Conservation (phyloP, 805 yeast species). For the Wickerhamiella azymoides region DNA sequence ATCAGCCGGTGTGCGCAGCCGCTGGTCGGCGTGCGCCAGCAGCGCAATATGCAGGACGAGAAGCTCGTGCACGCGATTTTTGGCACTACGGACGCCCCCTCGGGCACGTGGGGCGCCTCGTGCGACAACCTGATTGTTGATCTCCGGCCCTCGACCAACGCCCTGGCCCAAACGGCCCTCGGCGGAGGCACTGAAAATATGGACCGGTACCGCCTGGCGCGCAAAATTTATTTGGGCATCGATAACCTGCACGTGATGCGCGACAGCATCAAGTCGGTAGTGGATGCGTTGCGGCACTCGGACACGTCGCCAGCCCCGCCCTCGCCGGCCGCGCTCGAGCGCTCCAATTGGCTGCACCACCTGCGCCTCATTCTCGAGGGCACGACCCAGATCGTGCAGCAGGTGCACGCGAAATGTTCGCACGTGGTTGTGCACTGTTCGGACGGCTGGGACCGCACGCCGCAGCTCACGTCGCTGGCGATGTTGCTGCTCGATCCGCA, state of each 20-base stretch:
- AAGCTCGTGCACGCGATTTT: conserved; percentile 63
- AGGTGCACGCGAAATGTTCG: conserved; percentile 69
- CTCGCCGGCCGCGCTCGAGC: conserved; percentile 42
- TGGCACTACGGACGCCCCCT: conserved; percentile 33
- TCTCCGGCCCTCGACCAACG: conserved; percentile 85
- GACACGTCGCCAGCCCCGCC: conserved; percentile 43
- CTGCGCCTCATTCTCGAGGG: conserved; percentile 55
- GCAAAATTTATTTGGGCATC: conserved; percentile 70
- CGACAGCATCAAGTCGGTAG: conserved; percentile 56
- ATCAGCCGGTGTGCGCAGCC: conserved; percentile 91
- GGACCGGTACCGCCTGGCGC: conserved; percentile 64
- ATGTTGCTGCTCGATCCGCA: conserved; percentile 84
- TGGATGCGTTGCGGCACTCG: conserved; percentile 49
- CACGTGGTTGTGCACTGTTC: conserved; percentile 86
- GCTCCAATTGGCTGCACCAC: conserved; percentile 70
- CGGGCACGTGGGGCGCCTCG: conserved; percentile 23
- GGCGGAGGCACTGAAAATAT: conserved; percentile 97
- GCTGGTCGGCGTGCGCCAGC: conserved; percentile 74
- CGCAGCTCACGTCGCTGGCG: conserved; percentile 72
- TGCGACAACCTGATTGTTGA: conserved; percentile 66
- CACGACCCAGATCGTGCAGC: conserved; percentile 62
- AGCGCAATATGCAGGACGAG: conserved; percentile 85
- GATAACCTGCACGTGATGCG: conserved; percentile 95
- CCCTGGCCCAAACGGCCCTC: conserved; percentile 88
- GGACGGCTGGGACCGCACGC: conserved; percentile 97